A percentile compares a stretch with the other conserved stretches of the same genome.
phyloP scores from a whole-genome alignment of 1,284 basidiomycete species.

The Leccinum solheimii region DNA sequence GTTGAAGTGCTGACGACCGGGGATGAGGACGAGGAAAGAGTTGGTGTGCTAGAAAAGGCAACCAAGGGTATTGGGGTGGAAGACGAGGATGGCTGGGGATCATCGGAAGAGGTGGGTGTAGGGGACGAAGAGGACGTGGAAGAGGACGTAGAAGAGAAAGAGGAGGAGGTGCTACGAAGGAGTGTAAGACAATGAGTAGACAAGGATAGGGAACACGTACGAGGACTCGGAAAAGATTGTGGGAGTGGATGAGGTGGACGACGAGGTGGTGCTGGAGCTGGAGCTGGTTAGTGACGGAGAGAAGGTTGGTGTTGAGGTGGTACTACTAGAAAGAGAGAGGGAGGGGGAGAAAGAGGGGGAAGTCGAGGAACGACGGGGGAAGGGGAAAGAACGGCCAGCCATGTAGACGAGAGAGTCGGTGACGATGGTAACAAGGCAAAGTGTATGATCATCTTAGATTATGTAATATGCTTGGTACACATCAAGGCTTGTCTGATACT shows the following conservation, averaged over 20 bases:
- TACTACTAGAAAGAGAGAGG: neutral
- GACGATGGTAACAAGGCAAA: neutral
- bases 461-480: too few relatives aligned
- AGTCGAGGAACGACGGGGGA: neutral
- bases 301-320: neutral
- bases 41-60: neutral
- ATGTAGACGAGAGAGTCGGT: neutral
- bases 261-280: neutral
- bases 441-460: too few relatives aligned
- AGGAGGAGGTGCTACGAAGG: neutral
- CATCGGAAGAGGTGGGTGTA: neutral
- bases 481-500: too few relatives aligned
- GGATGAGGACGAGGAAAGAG: neutral
- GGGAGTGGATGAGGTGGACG: neutral
- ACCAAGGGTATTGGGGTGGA: neutral
- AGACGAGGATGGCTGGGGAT: conserved; percentile 11
- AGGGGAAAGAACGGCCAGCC: neutral
- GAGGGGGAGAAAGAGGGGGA: neutral
- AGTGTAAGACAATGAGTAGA: neutral
- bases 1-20: neutral
- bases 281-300: neutral
- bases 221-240: neutral
- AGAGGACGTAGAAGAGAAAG: neutral
- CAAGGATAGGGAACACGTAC: conserved; percentile 8
- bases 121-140: neutral